Evolutionary conservation across 495 filamentous ascomycete genomes (phyloP), one percentile per base, ranked within the genome.

Genomic region (Aspergillus haitiensis): DNA sequence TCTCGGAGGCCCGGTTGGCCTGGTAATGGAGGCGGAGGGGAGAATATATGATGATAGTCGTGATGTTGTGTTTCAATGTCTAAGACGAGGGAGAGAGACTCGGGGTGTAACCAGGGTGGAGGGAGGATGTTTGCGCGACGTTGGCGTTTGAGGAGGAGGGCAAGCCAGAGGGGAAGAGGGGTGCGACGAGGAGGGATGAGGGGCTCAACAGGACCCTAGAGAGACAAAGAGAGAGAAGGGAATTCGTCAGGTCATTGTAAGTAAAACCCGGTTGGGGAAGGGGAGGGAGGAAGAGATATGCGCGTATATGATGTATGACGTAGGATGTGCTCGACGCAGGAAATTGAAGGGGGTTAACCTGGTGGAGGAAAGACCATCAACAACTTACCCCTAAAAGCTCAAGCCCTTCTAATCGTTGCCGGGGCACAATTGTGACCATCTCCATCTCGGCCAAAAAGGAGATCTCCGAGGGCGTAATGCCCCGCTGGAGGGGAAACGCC

Each of bases 391-490:
- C 85, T 46, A 98, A 84, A 52, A 98, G 80, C 62, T 89, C 78
- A 44, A 97, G 86, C 52, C 84, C 85, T 62, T 97, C 92, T 48
- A 98, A 84, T 55, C 88, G 84, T 71, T 97, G 93, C 34, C 94
- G 91, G 55, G 94, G 94, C 42, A 98, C 84, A 10, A 98, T 83
- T 2, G 93, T 96, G 47, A 98, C 89, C 66, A 88, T 82, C 74
- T 97, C 92, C 90, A 97, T 97, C 76, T 98, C 94, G 72, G 93
- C 95, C 47, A 97, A 82, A 73, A 98, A 98, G 66, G 92, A 90
- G 45, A 97, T 88, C 77, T 98, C 94, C 62, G 88, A 77, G 58
- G 93, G 91, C 57, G 89, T 91, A 21, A 96, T 84, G 75, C 92
- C 92, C 61, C 88, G 84, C 31, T 88, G 89, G 37, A 93, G 78